These are phyloP conservation scores for Neurospora sp. DNA, from an alignment of 495 filamentous ascomycete genomes.

Conservation along the genomic window DNA sequence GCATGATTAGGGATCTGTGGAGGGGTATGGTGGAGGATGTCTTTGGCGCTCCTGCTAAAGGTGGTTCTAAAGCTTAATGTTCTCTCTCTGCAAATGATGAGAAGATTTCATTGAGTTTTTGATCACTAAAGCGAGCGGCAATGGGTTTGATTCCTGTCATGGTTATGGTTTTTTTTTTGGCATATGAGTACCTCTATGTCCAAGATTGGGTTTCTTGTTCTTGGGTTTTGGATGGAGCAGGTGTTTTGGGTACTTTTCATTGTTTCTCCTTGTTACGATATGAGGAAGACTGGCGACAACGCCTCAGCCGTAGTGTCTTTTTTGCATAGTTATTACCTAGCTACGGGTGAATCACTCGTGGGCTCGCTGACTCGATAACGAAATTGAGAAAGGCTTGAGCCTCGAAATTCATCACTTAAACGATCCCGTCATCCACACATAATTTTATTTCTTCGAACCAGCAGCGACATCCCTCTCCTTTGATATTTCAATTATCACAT, in stretches of 20 bases:
- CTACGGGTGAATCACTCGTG: background rate
- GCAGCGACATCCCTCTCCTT: background rate
- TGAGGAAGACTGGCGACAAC: background rate
- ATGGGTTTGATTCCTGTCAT: background rate
- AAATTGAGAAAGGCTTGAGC: background rate
- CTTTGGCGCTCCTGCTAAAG: conserved; percentile 11
- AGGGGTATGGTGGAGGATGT: conserved; percentile 38
- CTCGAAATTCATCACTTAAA: background rate
- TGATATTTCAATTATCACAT: background rate
- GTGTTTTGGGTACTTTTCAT: background rate
- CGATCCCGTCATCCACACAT: background rate
- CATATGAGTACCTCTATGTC: background rate
- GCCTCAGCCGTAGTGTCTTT: background rate
- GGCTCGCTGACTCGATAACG: background rate
- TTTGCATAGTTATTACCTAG: background rate
- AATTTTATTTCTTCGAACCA: background rate
- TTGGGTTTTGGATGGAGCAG: background rate
- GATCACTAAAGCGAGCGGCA: background rate
- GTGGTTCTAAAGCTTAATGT: background rate
- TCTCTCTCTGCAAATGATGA: background rate
- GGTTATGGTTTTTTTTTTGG: background rate
- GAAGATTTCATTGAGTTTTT: background rate
- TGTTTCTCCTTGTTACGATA: background rate
- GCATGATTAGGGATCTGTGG: conserved; percentile 36
- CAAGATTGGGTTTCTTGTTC: background rate